Evolutionary conservation across 1,284 basidiomycete species (phyloP), one percentile per base, ranked within the genome.

Genomic region (Albatrellus sp.): DNA sequence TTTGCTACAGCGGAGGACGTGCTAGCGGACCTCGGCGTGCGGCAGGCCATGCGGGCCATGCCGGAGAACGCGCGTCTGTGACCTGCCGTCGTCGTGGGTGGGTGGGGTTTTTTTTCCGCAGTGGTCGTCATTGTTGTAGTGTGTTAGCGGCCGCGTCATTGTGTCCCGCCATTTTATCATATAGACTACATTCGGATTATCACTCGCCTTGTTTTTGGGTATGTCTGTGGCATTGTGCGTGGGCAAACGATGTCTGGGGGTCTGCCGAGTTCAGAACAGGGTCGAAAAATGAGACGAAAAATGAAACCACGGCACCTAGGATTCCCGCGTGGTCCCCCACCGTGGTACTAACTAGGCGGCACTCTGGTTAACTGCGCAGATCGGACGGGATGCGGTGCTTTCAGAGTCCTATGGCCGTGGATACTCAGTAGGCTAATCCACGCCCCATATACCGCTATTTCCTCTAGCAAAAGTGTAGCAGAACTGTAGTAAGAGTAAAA

Each of bases 251-350:
- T n/a, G n/a, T n/a, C n/a, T n/a, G n/a, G n/a, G n/a, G n/a, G n/a
- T n/a, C n/a, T n/a, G n/a, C n/a, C n/a, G n/a, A n/a, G n/a, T n/a
- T n/a, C n/a, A n/a, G n/a, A n/a, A n/a, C n/a, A n/a, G n/a, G n/a
- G n/a, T n/a, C n/a, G n/a, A n/a, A n/a, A n/a, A n/a, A n/a, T n/a
- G n/a, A n/a, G n/a, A n/a, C n/a, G n/a, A n/a, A n/a, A n/a, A n/a
- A n/a, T n/a, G n/a, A 5, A n/a, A 28, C 20, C 24, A 24, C 24
- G 7, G 73, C 78, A 80, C 75, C 76, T 67, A 79, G 77, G 78
- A 82, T 81, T 80, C 78, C 77, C 76, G 69, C 70, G 75, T 82
- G 79, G 79, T 81, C 78, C 79, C 78, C 79, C 77, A 80, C 77
- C 77, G 69, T 80, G 77, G 77, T 82, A 82, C 79, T 82, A 77